Base-by-base conservation (phyloP, 805 yeast genomes). In the Yamadazyma laniorum region DNA sequence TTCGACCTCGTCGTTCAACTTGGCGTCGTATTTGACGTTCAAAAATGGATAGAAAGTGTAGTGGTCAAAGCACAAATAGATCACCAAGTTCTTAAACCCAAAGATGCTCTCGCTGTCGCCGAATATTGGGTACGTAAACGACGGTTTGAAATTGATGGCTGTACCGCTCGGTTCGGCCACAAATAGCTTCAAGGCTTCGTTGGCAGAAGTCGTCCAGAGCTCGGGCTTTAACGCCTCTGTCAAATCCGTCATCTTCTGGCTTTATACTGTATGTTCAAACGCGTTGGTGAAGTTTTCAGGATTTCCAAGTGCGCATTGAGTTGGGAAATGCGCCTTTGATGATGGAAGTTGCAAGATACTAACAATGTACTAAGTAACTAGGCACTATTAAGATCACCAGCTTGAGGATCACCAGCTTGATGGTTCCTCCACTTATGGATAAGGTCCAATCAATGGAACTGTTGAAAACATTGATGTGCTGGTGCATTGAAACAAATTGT, bases 71-170 rank as follows among this genome's bases (percentile, higher is more conserved):
- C 83, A 67, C 26, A 83, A 56, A 48, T 77, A 75, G 25, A 93
- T 78, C 22, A 69, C 68, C 25, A 90, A 66, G 49, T 78, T 83
- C 47, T 81, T 74, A 57, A 78, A 93, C 2, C 99, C 99, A 53
- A 81, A 87, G 1, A 93, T 80, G 37, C 81, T 81, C 55, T 93
- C 99, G 1, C 88, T 74, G 33, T 89, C 95, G 5, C 98, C 98
- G 68, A 79, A 93, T 8, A 93, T 83, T 2, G 97, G 95, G 58
- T 93, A 93, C 1, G 98, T 91, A 63, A 87, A 89, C 11, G 65
- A 53, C 0, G 98, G 97, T 26, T 72, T 63, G 65, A 90, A 89
- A 18, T 56, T 52, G 3, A 77, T 66, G 15, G 82, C 76, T 2
- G 80, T 74, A 0, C 80, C 80, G 3, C 70, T 62, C 2, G 75